phyloP scores from a whole-genome alignment of 2,329 filamentous ascomycete genomes.

The Penicillium sp. region DNA sequence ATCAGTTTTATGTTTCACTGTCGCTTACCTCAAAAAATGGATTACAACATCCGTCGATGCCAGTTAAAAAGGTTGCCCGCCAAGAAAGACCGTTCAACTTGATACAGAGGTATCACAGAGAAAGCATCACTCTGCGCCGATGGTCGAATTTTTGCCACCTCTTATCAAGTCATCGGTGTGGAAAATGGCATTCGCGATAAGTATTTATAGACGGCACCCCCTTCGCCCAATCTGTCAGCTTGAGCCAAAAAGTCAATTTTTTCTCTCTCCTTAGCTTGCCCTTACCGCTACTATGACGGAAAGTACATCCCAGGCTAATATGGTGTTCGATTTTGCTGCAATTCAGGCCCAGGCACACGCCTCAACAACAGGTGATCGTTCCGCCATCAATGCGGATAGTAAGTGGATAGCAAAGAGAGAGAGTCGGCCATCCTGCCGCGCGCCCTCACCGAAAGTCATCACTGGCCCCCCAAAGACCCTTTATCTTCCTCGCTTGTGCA shows the following conservation, averaged over 20 bases:
- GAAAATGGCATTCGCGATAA: neutral
- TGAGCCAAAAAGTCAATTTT: neutral
- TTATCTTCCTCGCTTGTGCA: constrained; percentile 1
- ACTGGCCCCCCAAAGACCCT: constrained; percentile 1
- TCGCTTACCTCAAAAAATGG: neutral
- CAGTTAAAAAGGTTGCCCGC: neutral
- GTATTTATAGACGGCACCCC: neutral
- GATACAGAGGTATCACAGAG: neutral
- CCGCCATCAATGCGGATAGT: neutral
- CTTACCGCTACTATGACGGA: neutral
- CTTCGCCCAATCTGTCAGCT: neutral
- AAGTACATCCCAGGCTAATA: neutral
- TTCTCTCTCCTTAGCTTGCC: neutral
- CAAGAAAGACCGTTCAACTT: neutral
- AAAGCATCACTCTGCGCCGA: neutral
- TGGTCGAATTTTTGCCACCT: neutral
- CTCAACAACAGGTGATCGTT: neutral
- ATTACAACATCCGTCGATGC: neutral
- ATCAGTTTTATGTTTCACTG: neutral
- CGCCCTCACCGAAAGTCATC: neutral
- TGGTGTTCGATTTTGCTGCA: neutral
- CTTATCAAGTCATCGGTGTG: neutral
- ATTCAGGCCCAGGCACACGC: neutral
- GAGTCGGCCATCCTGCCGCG: neutral
- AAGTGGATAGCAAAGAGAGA: neutral